A percentile compares a stretch with the other conserved stretches of the same genome.
Evolutionary conservation across 257 asterid genomes (phyloP).

Genomic region (Fraxinus americana): DNA sequence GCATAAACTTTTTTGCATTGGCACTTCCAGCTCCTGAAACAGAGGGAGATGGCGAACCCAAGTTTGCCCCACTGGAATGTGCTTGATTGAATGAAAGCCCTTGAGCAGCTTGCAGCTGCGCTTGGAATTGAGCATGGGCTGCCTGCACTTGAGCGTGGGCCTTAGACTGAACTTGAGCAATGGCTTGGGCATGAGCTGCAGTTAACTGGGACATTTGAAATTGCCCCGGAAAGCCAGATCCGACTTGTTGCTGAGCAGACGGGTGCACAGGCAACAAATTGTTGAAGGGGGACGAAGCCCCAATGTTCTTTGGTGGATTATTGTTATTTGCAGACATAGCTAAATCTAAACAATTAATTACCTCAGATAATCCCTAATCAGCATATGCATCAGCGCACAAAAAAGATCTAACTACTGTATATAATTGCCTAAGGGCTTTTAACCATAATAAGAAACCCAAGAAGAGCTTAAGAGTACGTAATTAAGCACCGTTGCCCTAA

Average conservation of each 20-base stretch:
- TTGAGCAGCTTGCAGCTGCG: conserved; percentile 66
- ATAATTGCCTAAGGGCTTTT: too few species aligned
- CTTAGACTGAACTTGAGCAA: conserved; percentile 53
- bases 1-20: conserved; percentile 63
- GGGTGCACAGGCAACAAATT: conserved; percentile 66
- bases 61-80: conserved; percentile 55
- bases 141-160: conserved; percentile 62
- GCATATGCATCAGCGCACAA: conserved; percentile 1
- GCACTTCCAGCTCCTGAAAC: conserved; percentile 69
- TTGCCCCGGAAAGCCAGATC: conserved; percentile 70
- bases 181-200: conserved; percentile 64
- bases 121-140: conserved; percentile 71
- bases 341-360: conserved; percentile 24
- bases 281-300: conserved; percentile 85
- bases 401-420: too few species aligned
- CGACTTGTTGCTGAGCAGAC: conserved; percentile 60
- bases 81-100: conserved; percentile 76
- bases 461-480: too few species aligned
- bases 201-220: conserved; percentile 69
- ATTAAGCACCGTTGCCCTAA: too few species aligned
- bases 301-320: conserved; percentile 69
- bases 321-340: conserved; percentile 82
- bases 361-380: conserved; percentile 17
- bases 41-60: conserved; percentile 78
- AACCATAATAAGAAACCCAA: too few species aligned